Evolutionary conservation across 169 alveolate species (phyloP).

Genomic region (Eimeria praecox): DNA sequence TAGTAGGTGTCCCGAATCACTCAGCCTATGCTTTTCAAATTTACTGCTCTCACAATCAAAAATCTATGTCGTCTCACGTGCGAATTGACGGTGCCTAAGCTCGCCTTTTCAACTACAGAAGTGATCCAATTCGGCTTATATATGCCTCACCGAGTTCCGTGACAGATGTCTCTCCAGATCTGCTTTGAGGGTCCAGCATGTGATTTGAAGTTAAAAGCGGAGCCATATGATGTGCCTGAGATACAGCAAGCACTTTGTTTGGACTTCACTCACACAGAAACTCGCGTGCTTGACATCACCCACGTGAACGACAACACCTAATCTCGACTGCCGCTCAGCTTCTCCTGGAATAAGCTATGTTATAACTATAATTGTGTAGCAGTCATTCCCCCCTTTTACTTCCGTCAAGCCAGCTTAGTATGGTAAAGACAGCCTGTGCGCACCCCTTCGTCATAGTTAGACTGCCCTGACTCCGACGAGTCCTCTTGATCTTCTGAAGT

Average conservation of each 20-base stretch:
- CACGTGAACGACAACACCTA: background rate
- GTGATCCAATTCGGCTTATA: too few relatives aligned
- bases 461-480: background rate
- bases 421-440: background rate
- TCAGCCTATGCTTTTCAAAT: background rate
- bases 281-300: background rate
- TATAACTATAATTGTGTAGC: background rate
- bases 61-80: background rate
- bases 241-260: background rate
- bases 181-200: constrained; percentile 27
- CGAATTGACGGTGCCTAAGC: background rate
- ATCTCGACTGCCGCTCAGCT: background rate
- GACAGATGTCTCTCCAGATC: constrained; percentile 20
- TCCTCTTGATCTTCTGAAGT: constrained; percentile 47
- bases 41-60: background rate
- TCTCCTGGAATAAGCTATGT: background rate
- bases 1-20: background rate
- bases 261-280: background rate
- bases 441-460: constrained; percentile 39
- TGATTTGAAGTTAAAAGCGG: background rate
- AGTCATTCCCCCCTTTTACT: background rate
- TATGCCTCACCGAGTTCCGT: constrained; percentile 11
- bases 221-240: constrained; percentile 5
- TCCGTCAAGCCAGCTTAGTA: background rate
- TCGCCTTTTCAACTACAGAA: background rate